A percentile compares a stretch with the other conserved stretches of the same genome.
These are phyloP conservation scores for Chaetomium sp. DNA, from an alignment of 2,329 filamentous ascomycete genomes.

Conservation along the genomic window DNA sequence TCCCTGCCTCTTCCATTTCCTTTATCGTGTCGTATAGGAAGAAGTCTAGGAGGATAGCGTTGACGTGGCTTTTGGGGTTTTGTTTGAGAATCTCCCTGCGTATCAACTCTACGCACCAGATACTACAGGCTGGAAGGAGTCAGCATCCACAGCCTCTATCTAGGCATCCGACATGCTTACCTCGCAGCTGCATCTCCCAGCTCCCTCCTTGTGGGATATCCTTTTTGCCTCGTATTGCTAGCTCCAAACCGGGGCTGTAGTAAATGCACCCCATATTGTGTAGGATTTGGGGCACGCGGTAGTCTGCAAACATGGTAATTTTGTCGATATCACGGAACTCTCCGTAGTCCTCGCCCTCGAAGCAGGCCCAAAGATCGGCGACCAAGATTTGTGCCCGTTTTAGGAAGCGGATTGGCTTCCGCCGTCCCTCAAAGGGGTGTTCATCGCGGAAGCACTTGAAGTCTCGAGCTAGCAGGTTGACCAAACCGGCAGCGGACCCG, in stretches of 20 bases:
- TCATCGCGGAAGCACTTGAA: slow-evolving; percentile 89
- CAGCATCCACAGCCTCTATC: background rate
- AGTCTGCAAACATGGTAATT: slow-evolving; percentile 98
- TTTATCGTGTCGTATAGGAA: slow-evolving; percentile 96
- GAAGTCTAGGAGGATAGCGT: slow-evolving; percentile 95
- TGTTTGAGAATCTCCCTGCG: slow-evolving; percentile 73
- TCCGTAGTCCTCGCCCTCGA: slow-evolving; percentile 78
- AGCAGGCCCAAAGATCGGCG: slow-evolving; percentile 95
- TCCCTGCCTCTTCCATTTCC: slow-evolving; percentile 67
- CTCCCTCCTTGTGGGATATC: slow-evolving; percentile 69
- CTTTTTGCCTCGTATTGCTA: slow-evolving; percentile 65
- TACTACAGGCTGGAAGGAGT: slow-evolving; percentile 70
- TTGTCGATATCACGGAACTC: slow-evolving; percentile 88
- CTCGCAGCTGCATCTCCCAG: slow-evolving; percentile 87
- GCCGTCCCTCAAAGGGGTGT: slow-evolving; percentile 70
- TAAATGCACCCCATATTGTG: slow-evolving; percentile 78
- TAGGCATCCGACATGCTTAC: slow-evolving; percentile 44
- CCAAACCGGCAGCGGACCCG: slow-evolving; percentile 78
- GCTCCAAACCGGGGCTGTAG: slow-evolving; percentile 79
- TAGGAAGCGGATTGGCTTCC: slow-evolving; percentile 73
- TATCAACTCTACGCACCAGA: slow-evolving; percentile 94
- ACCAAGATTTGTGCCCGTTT: slow-evolving; percentile 96
- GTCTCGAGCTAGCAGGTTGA: slow-evolving; percentile 80
- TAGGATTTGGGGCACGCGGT: slow-evolving; percentile 92
- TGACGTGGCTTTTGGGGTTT: slow-evolving; percentile 72